Base-by-base conservation (phyloP, 2,329 filamentous ascomycete genomes). In the Colletotrichum somersetense region DNA sequence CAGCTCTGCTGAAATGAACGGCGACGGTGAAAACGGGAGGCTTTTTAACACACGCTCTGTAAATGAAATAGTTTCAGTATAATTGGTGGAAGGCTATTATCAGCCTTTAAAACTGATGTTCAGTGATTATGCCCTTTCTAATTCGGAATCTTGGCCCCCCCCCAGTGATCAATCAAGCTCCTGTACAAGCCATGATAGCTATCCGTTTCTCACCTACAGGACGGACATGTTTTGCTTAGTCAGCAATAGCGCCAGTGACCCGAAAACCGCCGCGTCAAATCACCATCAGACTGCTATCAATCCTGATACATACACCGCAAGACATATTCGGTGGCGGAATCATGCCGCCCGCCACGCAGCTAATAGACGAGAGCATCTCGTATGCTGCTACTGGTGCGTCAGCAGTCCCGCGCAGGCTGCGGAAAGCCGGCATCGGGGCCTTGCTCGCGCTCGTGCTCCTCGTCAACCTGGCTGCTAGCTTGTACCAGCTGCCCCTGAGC, bases 401-500 rank as follows among this genome's bases (percentile, higher is more conserved):
- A 23, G 20, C n/a, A 1, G 5, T 26, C 14, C 12, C 33, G 46
- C 56, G 26, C 3, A 52, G 46, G n/a, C 26, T 42, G 50, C 62
- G 56, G 2, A 71, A 62, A 35, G 62, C 52, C 8, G 62, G 71
- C 23, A 74, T 79, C 46, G 62, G 74, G 33, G 75, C 81, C 0
- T 76, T 87, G 8, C 79, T 87, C 3, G 73, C 75, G 16, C 75
- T 87, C 26, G 76, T 86, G 40, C 80, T 86, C 3, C 79, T 86
- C 3, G 82, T 86, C 74, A 86, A 85, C 66, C 81, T 87, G 7
- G 80, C 85, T 1, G 82, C 81, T 73, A 86, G 84, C 72, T 80
- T 87, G 3, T 85, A 86, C 66, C 84, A 85, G 69, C 80, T 87
- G 11, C 85, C 85, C 0, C 78, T 85, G 6, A 86, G 83, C 64